Evolutionary conservation across 1,284 basidiomycete species (phyloP).

Genomic region (Boletellus deceptivus): DNA sequence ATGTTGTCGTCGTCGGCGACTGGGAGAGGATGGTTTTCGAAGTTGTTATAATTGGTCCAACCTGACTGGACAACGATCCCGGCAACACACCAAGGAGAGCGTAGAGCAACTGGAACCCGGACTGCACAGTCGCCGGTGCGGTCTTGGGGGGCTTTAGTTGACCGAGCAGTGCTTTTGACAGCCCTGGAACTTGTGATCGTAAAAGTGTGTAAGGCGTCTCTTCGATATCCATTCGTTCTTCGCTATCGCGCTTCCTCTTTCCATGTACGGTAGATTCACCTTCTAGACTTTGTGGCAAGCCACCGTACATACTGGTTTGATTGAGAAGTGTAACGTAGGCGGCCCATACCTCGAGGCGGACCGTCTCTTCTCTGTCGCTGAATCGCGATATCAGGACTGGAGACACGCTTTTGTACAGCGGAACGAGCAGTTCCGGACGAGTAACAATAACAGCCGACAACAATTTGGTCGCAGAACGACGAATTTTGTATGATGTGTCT

Average conservation of each 20-base stretch:
- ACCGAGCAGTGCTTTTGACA: conserved; percentile 81
- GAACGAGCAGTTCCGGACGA: conserved; percentile 78
- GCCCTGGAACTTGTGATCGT: conserved; percentile 68
- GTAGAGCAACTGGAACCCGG: conserved; percentile 79
- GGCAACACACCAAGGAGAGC: conserved; percentile 78
- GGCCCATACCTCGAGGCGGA: conserved; percentile 90
- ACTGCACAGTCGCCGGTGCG: conserved; percentile 74
- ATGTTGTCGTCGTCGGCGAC: conserved; percentile 63
- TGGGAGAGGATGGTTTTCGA: conserved; percentile 64
- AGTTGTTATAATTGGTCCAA: conserved; percentile 58
- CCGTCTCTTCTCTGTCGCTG: conserved; percentile 93
- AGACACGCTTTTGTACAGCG: conserved; percentile 82
- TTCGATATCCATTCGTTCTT: conserved; percentile 70
- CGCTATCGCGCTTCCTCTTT: conserved; percentile 80
- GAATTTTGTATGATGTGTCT: conserved; percentile 98
- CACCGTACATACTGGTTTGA: conserved; percentile 80
- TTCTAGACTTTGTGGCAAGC: conserved; percentile 51
- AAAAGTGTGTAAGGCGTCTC: conserved; percentile 75
- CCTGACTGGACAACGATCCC: conserved; percentile 77
- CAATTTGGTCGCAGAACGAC: conserved; percentile 90
- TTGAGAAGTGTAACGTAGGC: conserved; percentile 81
- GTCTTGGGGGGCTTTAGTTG: conserved; percentile 85
- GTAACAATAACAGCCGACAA: conserved; percentile 84
- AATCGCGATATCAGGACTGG: conserved; percentile 89
- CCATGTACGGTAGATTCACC: conserved; percentile 50